phyloP scores from a whole-genome alignment of 257 asterid species.

The Przewalskia tangutica region DNA sequence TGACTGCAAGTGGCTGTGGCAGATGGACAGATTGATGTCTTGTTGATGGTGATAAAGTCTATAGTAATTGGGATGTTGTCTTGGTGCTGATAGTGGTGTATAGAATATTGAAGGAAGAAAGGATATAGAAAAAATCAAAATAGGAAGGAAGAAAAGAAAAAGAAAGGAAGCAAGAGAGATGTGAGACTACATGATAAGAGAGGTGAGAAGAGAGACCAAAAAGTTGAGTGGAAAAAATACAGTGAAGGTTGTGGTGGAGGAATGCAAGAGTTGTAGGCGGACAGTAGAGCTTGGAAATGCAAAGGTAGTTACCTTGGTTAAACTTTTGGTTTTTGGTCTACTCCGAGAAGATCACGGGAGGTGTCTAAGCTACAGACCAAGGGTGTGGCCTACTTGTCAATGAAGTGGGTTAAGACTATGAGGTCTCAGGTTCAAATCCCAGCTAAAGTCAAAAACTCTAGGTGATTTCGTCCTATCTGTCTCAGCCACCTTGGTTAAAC shows the following conservation, averaged over 20 bases:
- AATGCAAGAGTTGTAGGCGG: not conserved
- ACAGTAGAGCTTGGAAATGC: not conserved
- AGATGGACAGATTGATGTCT: not conserved
- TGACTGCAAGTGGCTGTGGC: not conserved
- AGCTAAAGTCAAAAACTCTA: not conserved
- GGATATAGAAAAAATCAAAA: not conserved
- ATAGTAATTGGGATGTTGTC: not conserved
- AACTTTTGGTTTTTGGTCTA: not conserved
- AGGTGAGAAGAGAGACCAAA: not conserved
- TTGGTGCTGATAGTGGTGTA: not conserved
- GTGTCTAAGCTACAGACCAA: not conserved
- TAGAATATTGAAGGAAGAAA: not conserved
- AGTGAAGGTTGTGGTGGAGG: not conserved
- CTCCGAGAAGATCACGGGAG: not conserved
- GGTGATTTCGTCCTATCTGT: not conserved
- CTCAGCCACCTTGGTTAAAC: not conserved
- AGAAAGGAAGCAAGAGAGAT: not conserved
- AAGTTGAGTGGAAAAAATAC: not conserved
- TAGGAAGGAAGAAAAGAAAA: not conserved
- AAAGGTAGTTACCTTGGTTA: not conserved
- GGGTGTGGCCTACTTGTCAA: not conserved
- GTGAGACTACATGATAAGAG: not conserved
- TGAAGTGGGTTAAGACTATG: not conserved
- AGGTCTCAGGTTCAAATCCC: not conserved
- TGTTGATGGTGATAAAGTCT: not conserved